Evolutionary conservation across 352 stramenopile species (phyloP).

Genomic region (Lagenidium sp.): DNA sequence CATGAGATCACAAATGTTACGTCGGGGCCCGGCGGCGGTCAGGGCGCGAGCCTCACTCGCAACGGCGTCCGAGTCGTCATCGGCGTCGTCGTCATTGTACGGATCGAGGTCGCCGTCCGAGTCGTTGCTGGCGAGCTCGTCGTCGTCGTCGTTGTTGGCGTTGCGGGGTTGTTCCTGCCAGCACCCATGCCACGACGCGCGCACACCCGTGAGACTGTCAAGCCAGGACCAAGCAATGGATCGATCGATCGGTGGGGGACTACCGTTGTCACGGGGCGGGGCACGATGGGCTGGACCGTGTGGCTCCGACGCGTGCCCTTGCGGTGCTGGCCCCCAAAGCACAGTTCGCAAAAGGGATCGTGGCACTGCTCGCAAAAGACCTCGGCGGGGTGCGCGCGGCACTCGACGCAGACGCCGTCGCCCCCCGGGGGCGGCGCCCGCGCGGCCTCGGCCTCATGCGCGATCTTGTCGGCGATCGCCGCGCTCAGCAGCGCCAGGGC

Average conservation of each 20-base stretch:
- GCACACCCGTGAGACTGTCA: too few relatives aligned
- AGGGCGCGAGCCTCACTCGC: too few relatives aligned
- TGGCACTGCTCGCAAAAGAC: constrained; percentile 85
- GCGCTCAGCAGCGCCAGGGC: constrained; percentile 33
- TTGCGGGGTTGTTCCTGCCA: constrained; percentile 3
- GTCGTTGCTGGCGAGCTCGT: constrained; percentile 10
- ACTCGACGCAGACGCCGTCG: constrained; percentile 68
- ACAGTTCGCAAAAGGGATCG: constrained; percentile 85
- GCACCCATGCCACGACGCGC: background rate
- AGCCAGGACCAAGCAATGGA: too few relatives aligned
- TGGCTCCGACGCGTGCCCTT: constrained; percentile 72
- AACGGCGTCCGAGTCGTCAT: constrained; percentile 25
- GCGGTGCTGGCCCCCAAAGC: constrained; percentile 75
- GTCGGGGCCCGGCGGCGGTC: constrained; percentile 11
- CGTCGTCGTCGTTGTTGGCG: constrained; percentile 5
- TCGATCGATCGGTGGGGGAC: too few relatives aligned
- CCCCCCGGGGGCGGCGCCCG: constrained; percentile 18
- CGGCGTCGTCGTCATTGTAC: constrained; percentile 2
- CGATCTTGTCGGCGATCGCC: constrained; percentile 5
- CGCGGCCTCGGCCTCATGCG: constrained; percentile 17
- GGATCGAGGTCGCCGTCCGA: background rate
- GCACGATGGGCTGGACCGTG: constrained; percentile 64
- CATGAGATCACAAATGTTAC: constrained; percentile 88
- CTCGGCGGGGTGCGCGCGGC: constrained; percentile 48
- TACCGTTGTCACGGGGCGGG: too few relatives aligned